Base-by-base conservation (phyloP, 2,329 filamentous ascomycete species). In the Penicillium brasilianum region DNA sequence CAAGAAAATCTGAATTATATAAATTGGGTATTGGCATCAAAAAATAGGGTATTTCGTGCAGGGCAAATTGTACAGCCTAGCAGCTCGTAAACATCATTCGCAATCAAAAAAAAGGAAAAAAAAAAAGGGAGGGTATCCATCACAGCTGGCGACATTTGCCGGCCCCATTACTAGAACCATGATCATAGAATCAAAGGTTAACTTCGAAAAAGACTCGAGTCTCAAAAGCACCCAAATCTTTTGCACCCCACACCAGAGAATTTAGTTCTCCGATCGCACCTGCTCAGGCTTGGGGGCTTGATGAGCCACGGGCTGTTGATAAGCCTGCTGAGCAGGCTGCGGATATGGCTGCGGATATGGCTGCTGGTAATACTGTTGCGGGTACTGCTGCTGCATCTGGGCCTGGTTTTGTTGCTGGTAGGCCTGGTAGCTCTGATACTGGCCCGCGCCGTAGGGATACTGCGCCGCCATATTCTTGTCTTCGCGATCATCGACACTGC, bases 331-430 rank as follows among this genome's bases (percentile, higher is more conserved):
- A 14, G 28, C 4, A 10, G 43, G 50, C 9, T 48, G 36, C 20
- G 50, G 46, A 7, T 46, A 20, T 5, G 43, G 50, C 9, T 48
- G 36, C 20, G 50, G 46, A 7, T 46, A 20, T 5, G 52, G 36
- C 32, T 56, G 58, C 41, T 57, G 53, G 18, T 48, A 53, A 11
- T 25, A 34, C 39, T 62, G 60, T 48, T 60, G 61, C 22, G n/a
- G 50, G 30, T 57, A 54, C 3, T 25, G 8, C 18, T 46, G 37
- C 43, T 49, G 57, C 30, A 43, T 22, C 39, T 59, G 49, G 3
- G 54, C 32, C 34, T 48, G 50, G 18, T 58, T 54, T 37, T 53
- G 43, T 20, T 58, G 57, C 22, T 57, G 36, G 16, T 58, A 62
- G 5, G 34, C 25, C 10, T 44, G 54, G 32, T 66, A 62, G n/a